Conservation (phyloP, 2,329 filamentous ascomycete species). For the Penicillium freii region DNA sequence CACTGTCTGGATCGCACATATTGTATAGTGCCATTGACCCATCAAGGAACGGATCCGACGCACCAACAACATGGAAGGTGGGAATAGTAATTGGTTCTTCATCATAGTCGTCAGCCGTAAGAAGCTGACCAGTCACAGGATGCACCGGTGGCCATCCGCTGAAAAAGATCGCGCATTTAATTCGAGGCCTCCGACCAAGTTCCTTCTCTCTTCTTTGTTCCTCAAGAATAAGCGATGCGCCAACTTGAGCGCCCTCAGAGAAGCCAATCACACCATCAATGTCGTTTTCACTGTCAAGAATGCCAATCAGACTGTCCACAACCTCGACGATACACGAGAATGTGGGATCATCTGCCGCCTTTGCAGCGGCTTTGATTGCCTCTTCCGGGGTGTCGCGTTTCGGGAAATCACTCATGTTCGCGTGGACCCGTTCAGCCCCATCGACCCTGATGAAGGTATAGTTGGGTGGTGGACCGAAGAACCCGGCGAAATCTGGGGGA, state of each 20-base stretch:
- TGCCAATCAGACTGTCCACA: conserved; percentile 16
- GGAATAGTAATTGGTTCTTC: conserved; percentile 23
- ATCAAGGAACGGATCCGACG: conserved; percentile 42
- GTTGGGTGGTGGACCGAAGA: conserved; percentile 25
- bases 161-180: conserved; percentile 27
- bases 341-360: conserved; percentile 16
- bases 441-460: conserved; percentile 17
- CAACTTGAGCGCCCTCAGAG: conserved; percentile 27
- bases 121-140: conserved; percentile 13
- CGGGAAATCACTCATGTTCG: conserved; percentile 21
- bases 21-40: conserved; percentile 44
- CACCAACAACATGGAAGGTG: conserved; percentile 35
- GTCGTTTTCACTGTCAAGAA: conserved; percentile 20
- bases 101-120: conserved; percentile 19
- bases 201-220: conserved; percentile 16
- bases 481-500: conserved; percentile 14
- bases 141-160: conserved; percentile 24
- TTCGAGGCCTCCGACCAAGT: conserved; percentile 14
- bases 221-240: conserved; percentile 25
- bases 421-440: conserved; percentile 3
- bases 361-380: conserved; percentile 14
- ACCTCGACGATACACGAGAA: conserved; percentile 14
- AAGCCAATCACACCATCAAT: conserved; percentile 29
- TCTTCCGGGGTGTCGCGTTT: conserved; percentile 20
- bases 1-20: conserved; percentile 44